Base-by-base conservation (phyloP, 345 rosid genomes). In the Hypericum androsaemum region DNA sequence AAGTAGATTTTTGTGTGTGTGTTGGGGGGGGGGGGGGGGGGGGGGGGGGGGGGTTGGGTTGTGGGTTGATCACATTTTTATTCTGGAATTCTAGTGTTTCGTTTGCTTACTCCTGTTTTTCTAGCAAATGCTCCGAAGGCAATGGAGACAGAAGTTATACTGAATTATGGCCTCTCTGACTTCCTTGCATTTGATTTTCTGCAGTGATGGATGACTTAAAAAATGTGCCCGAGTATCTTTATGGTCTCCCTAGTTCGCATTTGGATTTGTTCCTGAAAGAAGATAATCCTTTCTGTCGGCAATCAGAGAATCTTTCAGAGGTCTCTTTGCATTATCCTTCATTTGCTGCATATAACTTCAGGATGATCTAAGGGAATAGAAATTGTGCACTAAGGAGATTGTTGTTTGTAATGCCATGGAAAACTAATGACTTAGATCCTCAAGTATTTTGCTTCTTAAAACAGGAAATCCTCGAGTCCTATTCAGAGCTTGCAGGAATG, bases 241-340 rank as follows among this genome's bases (percentile, higher is more conserved):
- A 90, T 63, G 98, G 98, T 53, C 96, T 87, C 45, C 53, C 70
- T 57, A 74, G 87, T 50, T 69, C 89, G 50, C 98, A 92, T 57
- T 71, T 92, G 88, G 80, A 78, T 59, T 84, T 87, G 96, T 83
- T 92, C 77, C 79, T 82, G 96, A 80, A 89, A 0, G 92, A 81
- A 70, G 88, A 82, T 67, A 82, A 77, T 70, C 95, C 83, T 40
- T 60, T 63, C 8, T 73, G 76, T 49, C 67, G 77, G 61, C 92
- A 80, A 61, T 59, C 95, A 2, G 89, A 75, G 65, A 74, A 70
- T 49, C 81, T 81, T 54, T 76, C 84, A 4, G 94, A 79, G 98
- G 96, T 87, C 64, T 14, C 2, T 50, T 60, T 62, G 53, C 13
- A 38, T 16, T 17, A 13, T 43, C 52, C 35, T 57, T 62, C 7